Conservation (phyloP, 306 rosid genomes). For the Castanea mollissima region DNA sequence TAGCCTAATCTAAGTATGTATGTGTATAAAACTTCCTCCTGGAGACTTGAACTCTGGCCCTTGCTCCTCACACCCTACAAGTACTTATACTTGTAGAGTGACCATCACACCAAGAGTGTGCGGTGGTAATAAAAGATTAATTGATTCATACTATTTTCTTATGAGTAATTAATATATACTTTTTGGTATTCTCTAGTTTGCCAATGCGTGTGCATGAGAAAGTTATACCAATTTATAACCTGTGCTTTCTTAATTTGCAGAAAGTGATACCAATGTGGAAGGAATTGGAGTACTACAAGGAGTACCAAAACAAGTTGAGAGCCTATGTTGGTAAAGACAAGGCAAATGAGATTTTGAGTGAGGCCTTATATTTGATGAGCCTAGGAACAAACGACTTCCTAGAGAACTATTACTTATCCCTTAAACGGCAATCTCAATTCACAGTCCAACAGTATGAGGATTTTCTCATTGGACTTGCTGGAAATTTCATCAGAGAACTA, state of each 20-base stretch:
- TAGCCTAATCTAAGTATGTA: no score
- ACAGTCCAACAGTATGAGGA: conserved; percentile 44
- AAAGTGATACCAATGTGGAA: conserved; percentile 80
- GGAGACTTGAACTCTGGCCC: no score
- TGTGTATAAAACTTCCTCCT: no score
- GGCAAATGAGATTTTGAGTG: conserved; percentile 37
- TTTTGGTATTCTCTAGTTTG: background rate
- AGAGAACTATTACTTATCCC: conserved; percentile 58
- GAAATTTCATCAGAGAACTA: conserved; percentile 42
- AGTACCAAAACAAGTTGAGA: conserved; percentile 50
- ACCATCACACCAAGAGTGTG: no score
- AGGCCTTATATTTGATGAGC: conserved; percentile 57
- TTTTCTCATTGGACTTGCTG: conserved; percentile 44
- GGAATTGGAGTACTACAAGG: conserved; percentile 69
- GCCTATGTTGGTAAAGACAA: conserved; percentile 44
- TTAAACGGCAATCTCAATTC: conserved; percentile 39
- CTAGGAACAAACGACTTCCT: conserved; percentile 76
- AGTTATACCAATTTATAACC: background rate
- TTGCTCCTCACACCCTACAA: no score
- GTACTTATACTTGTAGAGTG: no score
- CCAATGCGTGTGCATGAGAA: background rate
- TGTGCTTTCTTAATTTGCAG: conserved; percentile 26
- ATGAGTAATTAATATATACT: no score
- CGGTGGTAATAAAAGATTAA: no score
- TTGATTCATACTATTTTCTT: no score